Percentiles rank a stretch among this genome's conserved stretches.
Conservation (phyloP, 1,284 basidiomycete species). For the Afroboletus lepidellus region DNA sequence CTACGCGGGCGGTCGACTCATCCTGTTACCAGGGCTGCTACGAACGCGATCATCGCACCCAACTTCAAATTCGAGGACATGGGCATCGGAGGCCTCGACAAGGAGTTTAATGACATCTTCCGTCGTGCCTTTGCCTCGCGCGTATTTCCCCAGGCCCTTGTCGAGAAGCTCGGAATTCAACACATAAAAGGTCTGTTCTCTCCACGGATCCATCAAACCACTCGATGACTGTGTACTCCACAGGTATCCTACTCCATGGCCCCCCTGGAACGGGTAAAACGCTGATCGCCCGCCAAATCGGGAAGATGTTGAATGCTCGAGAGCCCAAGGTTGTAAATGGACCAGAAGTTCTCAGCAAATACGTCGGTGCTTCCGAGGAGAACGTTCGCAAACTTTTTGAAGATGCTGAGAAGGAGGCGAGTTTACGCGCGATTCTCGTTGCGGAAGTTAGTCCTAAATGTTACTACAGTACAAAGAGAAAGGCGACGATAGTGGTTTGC, state of each 20-base stretch:
- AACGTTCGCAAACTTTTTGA: conserved; percentile 97
- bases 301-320: conserved; percentile 97
- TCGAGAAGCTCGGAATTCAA: conserved; percentile 97
- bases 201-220: not conserved
- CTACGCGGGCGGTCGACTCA: not conserved
- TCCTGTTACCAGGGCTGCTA: conserved; percentile 60
- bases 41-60: conserved; percentile 94
- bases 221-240: not conserved
- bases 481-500: conserved; percentile 96
- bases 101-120: conserved; percentile 96
- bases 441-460: not conserved
- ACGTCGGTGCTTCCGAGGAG: conserved; percentile 97
- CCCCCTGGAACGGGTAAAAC: conserved; percentile 99
- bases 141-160: conserved; percentile 94
- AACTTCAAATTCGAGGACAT: conserved; percentile 99
- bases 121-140: conserved; percentile 97
- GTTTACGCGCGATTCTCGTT: conserved; percentile 12
- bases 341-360: conserved; percentile 97
- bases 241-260: conserved; percentile 91
- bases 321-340: conserved; percentile 99
- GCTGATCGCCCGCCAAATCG: conserved; percentile 96
- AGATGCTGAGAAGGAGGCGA: conserved; percentile 95
- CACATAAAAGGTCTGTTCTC: conserved; percentile 85
- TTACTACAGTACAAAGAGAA: conserved; percentile 86
- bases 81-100: conserved; percentile 98